Evolutionary conservation across 768 basidiomycete genomes (phyloP).

Genomic region (Leccinum arenicola): DNA sequence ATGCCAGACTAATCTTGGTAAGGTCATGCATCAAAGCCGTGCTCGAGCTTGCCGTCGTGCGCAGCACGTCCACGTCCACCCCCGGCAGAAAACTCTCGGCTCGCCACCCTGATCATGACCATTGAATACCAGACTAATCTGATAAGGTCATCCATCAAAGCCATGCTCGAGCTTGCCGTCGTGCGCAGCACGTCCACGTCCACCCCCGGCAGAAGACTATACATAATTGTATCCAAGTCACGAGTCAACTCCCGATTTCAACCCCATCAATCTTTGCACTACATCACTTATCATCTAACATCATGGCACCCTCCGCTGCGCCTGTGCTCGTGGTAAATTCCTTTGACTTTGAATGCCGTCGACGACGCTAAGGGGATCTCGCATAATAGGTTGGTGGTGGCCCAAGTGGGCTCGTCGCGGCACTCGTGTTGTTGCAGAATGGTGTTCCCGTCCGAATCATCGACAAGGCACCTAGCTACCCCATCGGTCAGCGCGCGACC

Average conservation of each 20-base stretch:
- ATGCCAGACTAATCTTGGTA: too few relatives aligned
- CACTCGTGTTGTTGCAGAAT: conserved; percentile 38
- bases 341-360: not conserved
- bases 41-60: too few relatives aligned
- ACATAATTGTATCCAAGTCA: too few relatives aligned
- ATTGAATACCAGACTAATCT: too few relatives aligned
- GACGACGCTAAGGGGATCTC: not conserved
- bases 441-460: conserved; percentile 52
- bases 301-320: conserved; percentile 11
- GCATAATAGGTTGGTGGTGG: conserved; percentile 28
- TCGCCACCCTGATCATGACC: too few relatives aligned
- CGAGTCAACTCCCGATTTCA: not conserved
- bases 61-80: too few relatives aligned
- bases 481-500: conserved; percentile 37
- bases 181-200: too few relatives aligned
- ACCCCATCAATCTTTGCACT: not conserved
- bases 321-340: conserved; percentile 23
- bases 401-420: conserved; percentile 33
- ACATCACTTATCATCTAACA: not conserved
- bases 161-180: too few relatives aligned
- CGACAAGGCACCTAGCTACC: conserved; percentile 40
- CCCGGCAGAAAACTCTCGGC: too few relatives aligned
- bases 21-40: too few relatives aligned
- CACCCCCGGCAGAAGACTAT: too few relatives aligned
- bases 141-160: too few relatives aligned